phyloP scores from a whole-genome alignment of 768 basidiomycete species.

The Trametes coccinea region DNA sequence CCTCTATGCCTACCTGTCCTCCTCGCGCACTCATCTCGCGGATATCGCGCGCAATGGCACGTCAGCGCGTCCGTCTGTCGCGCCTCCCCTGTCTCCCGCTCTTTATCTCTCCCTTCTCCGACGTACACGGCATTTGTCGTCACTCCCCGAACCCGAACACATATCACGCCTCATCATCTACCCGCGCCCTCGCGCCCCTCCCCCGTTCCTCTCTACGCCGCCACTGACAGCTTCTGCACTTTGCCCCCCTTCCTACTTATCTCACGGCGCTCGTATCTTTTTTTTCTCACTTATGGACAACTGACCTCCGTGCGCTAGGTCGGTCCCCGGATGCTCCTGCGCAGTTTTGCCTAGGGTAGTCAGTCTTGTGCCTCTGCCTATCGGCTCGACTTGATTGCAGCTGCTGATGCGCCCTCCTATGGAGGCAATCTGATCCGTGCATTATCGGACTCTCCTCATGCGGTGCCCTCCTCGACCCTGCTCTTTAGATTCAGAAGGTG shows the following conservation, averaged over 20 bases:
- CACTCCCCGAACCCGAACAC: constrained; percentile 16
- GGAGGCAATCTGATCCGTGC: constrained; percentile 13
- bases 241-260: not conserved
- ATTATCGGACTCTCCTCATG: constrained; percentile 8
- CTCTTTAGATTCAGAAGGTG: not conserved
- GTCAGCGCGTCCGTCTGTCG: not conserved
- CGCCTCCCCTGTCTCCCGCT: not conserved
- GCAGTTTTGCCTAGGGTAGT: not conserved
- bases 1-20: not conserved
- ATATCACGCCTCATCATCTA: constrained; percentile 15
- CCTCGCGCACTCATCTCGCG: not conserved
- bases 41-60: not conserved
- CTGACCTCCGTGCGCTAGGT: not conserved
- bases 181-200: not conserved
- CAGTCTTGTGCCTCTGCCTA: not conserved
- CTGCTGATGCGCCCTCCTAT: constrained; percentile 4
- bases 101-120: constrained; percentile 9
- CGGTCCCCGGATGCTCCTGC: not conserved
- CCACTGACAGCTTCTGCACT: constrained; percentile 3
- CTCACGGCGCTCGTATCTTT: not conserved
- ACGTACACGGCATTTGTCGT: constrained; percentile 16
- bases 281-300: not conserved
- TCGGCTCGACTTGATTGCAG: constrained; percentile 1
- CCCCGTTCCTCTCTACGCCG: not conserved
- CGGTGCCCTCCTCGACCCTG: not conserved